Base-by-base conservation (phyloP, 768 basidiomycete species). In the Butyriboletus loyo region DNA sequence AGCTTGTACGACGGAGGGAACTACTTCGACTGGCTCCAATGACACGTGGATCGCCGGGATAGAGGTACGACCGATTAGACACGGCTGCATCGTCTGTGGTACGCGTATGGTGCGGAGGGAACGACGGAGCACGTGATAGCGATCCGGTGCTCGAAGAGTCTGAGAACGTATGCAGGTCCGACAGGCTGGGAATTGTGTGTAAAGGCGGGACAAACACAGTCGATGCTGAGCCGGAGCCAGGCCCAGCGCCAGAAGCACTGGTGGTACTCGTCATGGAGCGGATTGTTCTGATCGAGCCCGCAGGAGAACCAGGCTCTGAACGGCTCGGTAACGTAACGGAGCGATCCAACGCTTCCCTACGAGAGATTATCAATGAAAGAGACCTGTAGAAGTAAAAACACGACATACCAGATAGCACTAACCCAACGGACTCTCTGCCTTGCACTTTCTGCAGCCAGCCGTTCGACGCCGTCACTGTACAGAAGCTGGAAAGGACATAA, bases 381-480 rank as follows among this genome's bases (percentile, higher is more conserved):
- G 2, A 53, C 7, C 30, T 24, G 0, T 7, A 24, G 21, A 34
- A 22, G 10, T 14, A 30, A 42, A 34, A 24, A 11, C 21, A 15
- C 1, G 74, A 83, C 43, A 1, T 62, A 92, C 94, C 90, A 93
- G 49, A 97, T 80, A 5, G 91, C 82, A 62, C 89, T 89, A 13
- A 95, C 92, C 94, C 94, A 97, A 68, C 87, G 83, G 46, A 92
- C 86, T 59, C 93, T 77, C 66, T 94, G 89, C 52, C 88, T 69
- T 7, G 92, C 79, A 57, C 89, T 93, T 65, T 95, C 93, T n/a
- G 90, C 86, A 6, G 86, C 93, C 24, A 97, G 66, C 8, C 94
- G 72, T 66, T 97, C 94, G 2, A 93, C 84, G 1, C 94, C 93
- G 66, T 97, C 94, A 11, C 81, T 79, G 65, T 97, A 97, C 32